Evolutionary conservation across 805 yeast genomes (phyloP), one percentile per base, ranked within the genome.

Genomic region (Wickerhamiella vanderwaltii): DNA sequence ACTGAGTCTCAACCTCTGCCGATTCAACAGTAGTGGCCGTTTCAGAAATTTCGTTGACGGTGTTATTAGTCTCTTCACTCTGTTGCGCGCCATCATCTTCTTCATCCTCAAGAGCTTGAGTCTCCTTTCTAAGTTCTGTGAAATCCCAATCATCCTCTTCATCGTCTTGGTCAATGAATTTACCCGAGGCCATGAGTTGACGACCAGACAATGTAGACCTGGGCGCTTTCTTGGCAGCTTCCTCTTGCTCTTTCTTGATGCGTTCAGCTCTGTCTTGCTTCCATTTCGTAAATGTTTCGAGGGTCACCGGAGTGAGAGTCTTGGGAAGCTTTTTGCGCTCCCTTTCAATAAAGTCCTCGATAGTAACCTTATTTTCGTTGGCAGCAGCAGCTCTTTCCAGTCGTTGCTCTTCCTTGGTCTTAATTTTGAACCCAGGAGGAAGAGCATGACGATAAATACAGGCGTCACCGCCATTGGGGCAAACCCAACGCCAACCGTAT

Each of bases 401-500:
- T 57, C 86, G 73, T 70, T 83, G 80, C 61, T 91, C 95, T 59
- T 91, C 98, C 64, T 87, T 88, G 28, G 98, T 93, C 70, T 91
- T 91, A 65, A 91, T 73, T 45, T 84, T 93, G 62, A 86, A 93
- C 1, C 98, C 99, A 35, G 93, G 87, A 30, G 99, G 99, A 56
- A 91, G 69, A 6, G 96, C 81, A 63, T 91, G 99, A 62, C 75
- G 78, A 67, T 91, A 91, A 68, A 79, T 88, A 73, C 99, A 91
- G 46, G 75, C 79, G 47, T 80, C 75, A 50, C 95, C 96, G 30
- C 88, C 87, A 52, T 84, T 84, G 20, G 98, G 98, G 67, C 98
- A 91, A 16, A 72, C 70, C 98, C 98, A 91, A 64, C 91, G 87
- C 98, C 98, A 91, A 57, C 98, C 98, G 59, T 91, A 91, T 59